Evolutionary conservation across 768 basidiomycete species (phyloP).

Genomic region (Phallus indusiatus): DNA sequence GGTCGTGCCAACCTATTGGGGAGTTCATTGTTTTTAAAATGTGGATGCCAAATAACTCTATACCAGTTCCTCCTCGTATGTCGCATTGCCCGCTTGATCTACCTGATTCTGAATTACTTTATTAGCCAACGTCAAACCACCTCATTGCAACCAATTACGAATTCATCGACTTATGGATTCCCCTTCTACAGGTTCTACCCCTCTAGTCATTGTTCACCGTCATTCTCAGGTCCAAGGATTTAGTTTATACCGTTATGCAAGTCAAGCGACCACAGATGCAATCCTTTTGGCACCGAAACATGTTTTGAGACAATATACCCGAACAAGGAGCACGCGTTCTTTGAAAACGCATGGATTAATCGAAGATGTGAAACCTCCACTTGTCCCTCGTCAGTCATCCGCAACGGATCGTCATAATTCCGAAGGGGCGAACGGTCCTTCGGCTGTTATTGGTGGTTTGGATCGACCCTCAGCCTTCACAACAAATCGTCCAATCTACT

Average conservation of each 20-base stretch:
- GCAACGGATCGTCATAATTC: background rate
- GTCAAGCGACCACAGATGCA: background rate
- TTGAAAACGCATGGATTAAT: slow-evolving; percentile 5
- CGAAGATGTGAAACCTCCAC: slow-evolving; percentile 1
- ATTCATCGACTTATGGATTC: slow-evolving; percentile 1
- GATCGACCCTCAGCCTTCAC: background rate
- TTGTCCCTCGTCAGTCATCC: background rate
- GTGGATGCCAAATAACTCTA: background rate
- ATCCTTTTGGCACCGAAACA: slow-evolving; percentile 1
- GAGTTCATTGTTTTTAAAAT: slow-evolving; percentile 1
- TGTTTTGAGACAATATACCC: slow-evolving; percentile 4
- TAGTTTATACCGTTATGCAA: slow-evolving; percentile 5
- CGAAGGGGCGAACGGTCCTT: background rate
- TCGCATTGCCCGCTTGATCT: background rate
- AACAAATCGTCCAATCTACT: background rate
- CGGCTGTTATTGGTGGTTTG: background rate
- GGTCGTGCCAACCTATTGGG: slow-evolving; percentile 5
- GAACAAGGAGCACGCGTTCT: slow-evolving; percentile 5
- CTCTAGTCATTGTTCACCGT: slow-evolving; percentile 5
- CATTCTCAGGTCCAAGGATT: slow-evolving; percentile 7
- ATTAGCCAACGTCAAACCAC: background rate
- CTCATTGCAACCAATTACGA: background rate
- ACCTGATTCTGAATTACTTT: background rate
- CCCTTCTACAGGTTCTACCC: background rate
- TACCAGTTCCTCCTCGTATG: background rate